Evolutionary conservation across 305 asterid species (phyloP), one percentile per base, ranked within the genome.

Genomic region (Fraxinus platypoda): DNA sequence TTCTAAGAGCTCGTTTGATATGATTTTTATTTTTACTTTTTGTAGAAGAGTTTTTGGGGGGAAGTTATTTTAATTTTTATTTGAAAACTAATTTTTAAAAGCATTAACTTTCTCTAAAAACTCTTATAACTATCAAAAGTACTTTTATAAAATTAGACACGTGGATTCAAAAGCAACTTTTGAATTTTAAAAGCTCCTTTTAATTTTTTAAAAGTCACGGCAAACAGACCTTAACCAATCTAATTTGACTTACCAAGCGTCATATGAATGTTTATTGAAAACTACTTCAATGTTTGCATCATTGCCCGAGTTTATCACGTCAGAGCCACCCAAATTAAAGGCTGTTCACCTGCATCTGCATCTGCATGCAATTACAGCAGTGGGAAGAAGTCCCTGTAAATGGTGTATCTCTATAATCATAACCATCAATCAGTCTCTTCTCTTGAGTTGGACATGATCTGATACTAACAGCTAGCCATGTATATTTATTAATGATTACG

Each of bases 401-500:
- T 15, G 31, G 23, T 30, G 7, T 28, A 30, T 12, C 8, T 68
- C 8, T 26, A 26, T 26, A 66, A 28, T 68, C 37, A 4, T 35
- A 68, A 17, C 15, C 15, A 34, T 74, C 77, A 74, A 34, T 74
- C 77, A 74, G 52, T 74, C 77, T 26, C 19, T n/a, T 74, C 76
- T 35, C 23, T 72, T 31, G 41, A 73, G 28, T 17, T 73, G 12
- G 41, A 23, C 13, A 23, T 62, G 71, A 73, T 33, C 46, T 73
- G 76, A 73, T 73, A 17, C 76, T 9, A 4, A 31, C 77, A 83
- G 80, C 75, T 71, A 23, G 5, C 74, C 46, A 31, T 74, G 72
- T 81, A 77, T 78, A 86, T 76, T 5, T 68, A 31, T 77, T 34
- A 77, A 87, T 87, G 74, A 85, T 87, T 81, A 76, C 81, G 17